Evolutionary conservation across 495 filamentous ascomycete species (phyloP), one percentile per base, ranked within the genome.

Genomic region (Penicillium lagena): DNA sequence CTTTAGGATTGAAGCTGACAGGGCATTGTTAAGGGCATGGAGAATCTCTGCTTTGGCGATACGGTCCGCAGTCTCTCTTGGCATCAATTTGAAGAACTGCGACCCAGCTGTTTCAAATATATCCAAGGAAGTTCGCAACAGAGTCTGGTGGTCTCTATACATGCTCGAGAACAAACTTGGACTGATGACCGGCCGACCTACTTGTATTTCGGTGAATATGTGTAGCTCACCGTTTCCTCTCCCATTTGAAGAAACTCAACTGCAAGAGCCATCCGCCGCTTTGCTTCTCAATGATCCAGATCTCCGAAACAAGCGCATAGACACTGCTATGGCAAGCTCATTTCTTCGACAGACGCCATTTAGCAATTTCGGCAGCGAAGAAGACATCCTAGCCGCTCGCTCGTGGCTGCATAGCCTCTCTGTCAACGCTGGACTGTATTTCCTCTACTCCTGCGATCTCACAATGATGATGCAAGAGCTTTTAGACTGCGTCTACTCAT

Each of bases 111-210:
- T 78, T 2, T 49, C 67, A 8, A 70, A 75, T 44, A 53, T 70
- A 9, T 71, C 81, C n/a, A 81, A 78, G 52, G 82, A 85, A 52
- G 68, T 76, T 38, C 73, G 81, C 35, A 74, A 80, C 40, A 75
- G 78, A 36, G 70, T 85, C n/a, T 86, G 81, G 81, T 85, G 80
- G 76, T 77, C 78, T 31, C 48, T 86, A 4, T 82, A 80, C 45
- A 75, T 67, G 1, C 67, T 84, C 40, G 82, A 86, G 46, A 73
- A 80, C 37, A 55, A 75, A 32, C 66, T 86, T 14, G 73, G 75
- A 36, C 69, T 76, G 22, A 82, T 84, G 68, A 84, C 79, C 8
- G 82, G 82, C n/a, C 73, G 82, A 12, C 71, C 80, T 8, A 76
- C 74, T 31, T 76, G 72, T 40, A 79, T 83, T 22, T 64, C 70